Evolutionary conservation across 352 stramenopile genomes (phyloP).

Genomic region (Saprolegnia diclina): DNA sequence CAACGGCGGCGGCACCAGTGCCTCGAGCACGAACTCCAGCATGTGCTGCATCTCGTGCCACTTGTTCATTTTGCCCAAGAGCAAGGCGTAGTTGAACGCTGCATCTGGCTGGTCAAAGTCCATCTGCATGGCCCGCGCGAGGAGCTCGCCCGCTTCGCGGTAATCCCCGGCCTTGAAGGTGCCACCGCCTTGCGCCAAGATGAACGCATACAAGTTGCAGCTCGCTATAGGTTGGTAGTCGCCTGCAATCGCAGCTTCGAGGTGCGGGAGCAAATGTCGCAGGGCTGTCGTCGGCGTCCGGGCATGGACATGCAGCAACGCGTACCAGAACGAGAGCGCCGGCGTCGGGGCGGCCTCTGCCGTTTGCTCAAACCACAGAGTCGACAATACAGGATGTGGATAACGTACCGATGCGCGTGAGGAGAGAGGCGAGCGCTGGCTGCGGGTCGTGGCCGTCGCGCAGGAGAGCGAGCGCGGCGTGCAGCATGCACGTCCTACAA

Average conservation of each 20-base stretch:
- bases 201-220: conserved; percentile 48
- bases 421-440: background rate
- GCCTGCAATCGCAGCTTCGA: conserved; percentile 41
- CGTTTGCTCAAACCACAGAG: background rate
- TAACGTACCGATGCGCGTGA: background rate
- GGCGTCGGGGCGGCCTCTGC: background rate
- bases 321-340: conserved; percentile 16
- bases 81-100: conserved; percentile 56
- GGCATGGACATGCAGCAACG: background rate
- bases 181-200: conserved; percentile 14
- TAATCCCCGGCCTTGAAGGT: conserved; percentile 36
- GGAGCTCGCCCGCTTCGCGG: conserved; percentile 36
- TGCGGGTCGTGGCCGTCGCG: background rate
- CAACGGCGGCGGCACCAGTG: conserved; percentile 1
- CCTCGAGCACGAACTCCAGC: conserved; percentile 43
- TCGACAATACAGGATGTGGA: background rate
- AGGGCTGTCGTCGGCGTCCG: background rate
- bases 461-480: background rate
- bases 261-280: conserved; percentile 1
- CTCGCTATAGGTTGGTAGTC: conserved; percentile 46
- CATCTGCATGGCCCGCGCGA: conserved; percentile 57
- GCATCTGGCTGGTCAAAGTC: conserved; percentile 37
- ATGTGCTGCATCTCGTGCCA: conserved; percentile 50
- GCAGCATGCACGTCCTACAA: background rate
- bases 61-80: conserved; percentile 49